Evolutionary conservation across 2,329 filamentous ascomycete genomes (phyloP).

Genomic region (Aspergillus flavus): DNA sequence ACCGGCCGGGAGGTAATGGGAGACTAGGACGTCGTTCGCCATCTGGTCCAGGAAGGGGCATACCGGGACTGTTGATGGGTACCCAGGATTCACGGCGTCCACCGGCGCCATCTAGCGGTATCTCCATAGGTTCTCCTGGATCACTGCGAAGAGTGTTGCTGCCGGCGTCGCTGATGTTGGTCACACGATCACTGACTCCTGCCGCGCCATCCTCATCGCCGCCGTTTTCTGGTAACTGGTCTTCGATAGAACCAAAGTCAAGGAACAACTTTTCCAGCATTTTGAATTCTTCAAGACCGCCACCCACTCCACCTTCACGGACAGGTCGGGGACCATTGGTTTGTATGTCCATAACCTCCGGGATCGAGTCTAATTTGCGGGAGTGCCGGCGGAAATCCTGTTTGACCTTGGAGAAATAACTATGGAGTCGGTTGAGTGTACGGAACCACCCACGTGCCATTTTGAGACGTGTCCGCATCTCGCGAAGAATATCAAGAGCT

Average conservation of each 20-base stretch:
- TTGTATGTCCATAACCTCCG: slow-evolving; percentile 30
- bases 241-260: slow-evolving; percentile 43
- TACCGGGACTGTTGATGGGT: slow-evolving; percentile 40
- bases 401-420: slow-evolving; percentile 44
- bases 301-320: slow-evolving; percentile 37
- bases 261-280: slow-evolving; percentile 45
- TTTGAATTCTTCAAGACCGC: slow-evolving; percentile 42
- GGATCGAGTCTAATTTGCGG: slow-evolving; percentile 33
- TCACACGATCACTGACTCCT: slow-evolving; percentile 32
- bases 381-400: slow-evolving; percentile 40
- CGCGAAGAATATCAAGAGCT: slow-evolving; percentile 41
- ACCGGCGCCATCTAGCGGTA: slow-evolving; percentile 32
- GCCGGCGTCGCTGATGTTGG: slow-evolving; percentile 41
- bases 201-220: slow-evolving; percentile 37
- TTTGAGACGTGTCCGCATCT: slow-evolving; percentile 43
- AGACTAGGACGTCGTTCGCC: slow-evolving; percentile 42
- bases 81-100: slow-evolving; percentile 47
- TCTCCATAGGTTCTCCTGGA: slow-evolving; percentile 35
- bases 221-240: slow-evolving; percentile 38
- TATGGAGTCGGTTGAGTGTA: slow-evolving; percentile 46
- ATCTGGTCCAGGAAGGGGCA: slow-evolving; percentile 35
- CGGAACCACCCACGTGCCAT: slow-evolving; percentile 49
- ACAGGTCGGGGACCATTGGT: slow-evolving; percentile 33
- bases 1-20: slow-evolving; percentile 37
- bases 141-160: slow-evolving; percentile 47